A percentile compares a stretch with the other conserved stretches of the same genome.
Evolutionary conservation across 73 alveolate species (phyloP).

Genomic region (Tetrahymena thermophila): DNA sequence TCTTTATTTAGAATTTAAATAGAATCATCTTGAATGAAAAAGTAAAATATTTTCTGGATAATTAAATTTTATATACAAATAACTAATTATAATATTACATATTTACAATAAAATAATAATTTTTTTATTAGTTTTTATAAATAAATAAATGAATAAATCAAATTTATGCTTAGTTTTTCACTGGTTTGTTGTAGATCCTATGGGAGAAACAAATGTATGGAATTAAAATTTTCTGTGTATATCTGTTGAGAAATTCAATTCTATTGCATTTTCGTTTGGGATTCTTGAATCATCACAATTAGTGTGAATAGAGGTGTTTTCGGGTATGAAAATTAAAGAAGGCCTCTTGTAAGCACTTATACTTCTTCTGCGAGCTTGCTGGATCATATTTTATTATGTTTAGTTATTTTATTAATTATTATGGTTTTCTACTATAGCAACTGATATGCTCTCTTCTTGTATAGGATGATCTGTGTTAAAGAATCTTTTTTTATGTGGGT

Average conservation of each 20-base stretch:
- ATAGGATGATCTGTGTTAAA: not conserved
- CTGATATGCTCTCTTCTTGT: not conserved
- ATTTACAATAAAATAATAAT: not conserved
- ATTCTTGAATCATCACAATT: not conserved
- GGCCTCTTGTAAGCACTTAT: not conserved
- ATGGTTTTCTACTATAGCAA: not conserved
- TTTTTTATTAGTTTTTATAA: not conserved
- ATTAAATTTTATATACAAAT: no score
- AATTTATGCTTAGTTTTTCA: not conserved
- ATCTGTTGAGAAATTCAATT: not conserved
- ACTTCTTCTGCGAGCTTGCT: not conserved
- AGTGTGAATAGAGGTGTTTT: not conserved
- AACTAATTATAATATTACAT: no score
- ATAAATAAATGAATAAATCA: not conserved
- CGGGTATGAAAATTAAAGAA: not conserved
- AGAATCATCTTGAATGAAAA: no score
- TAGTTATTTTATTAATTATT: not conserved
- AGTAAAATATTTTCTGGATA: no score
- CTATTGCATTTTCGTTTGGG: not conserved
- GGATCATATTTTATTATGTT: not conserved
- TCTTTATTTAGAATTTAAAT: no score
- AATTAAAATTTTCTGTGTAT: not conserved
- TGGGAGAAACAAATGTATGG: not conserved
- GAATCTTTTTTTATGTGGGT: not conserved
- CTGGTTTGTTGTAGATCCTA: not conserved